Evolutionary conservation across 768 basidiomycete genomes (phyloP).

Genomic region (Boletus speciosus): DNA sequence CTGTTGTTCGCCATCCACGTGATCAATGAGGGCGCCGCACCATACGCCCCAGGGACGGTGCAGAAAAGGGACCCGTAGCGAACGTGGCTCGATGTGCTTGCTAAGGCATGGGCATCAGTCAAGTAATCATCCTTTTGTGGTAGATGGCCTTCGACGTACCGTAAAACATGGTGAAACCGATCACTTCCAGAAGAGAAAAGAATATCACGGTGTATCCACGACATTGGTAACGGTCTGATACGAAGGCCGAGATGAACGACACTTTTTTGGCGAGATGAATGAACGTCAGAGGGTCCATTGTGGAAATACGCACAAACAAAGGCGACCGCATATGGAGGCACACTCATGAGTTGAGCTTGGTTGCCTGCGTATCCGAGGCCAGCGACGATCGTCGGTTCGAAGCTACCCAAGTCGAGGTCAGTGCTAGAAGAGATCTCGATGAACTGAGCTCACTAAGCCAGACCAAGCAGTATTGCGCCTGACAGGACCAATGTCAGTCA

Average conservation of each 20-base stretch:
- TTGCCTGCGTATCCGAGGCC: conserved; percentile 53
- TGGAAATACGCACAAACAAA: conserved; percentile 39
- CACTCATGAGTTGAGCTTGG: conserved; percentile 58
- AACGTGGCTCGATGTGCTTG: conserved; percentile 32
- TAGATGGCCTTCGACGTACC: conserved; percentile 31
- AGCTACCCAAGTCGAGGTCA: conserved; percentile 43
- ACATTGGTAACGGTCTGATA: conserved; percentile 53
- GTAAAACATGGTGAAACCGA: conserved; percentile 55
- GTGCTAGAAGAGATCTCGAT: conserved; percentile 27
- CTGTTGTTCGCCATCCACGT: conserved; percentile 65
- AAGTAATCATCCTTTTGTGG: not conserved
- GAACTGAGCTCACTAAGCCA: conserved; percentile 22
- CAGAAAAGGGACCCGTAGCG: conserved; percentile 60
- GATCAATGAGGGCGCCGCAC: conserved; percentile 48
- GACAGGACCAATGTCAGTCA: not conserved
- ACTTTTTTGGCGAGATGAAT: conserved; percentile 24
- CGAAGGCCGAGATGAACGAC: conserved; percentile 37
- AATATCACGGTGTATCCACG: conserved; percentile 49
- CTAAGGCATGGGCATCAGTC: conserved; percentile 1
- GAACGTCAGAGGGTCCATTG: not conserved
- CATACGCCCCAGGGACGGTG: conserved; percentile 49
- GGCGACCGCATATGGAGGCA: conserved; percentile 44
- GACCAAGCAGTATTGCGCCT: conserved; percentile 17
- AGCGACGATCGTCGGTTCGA: conserved; percentile 69
- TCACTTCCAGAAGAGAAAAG: conserved; percentile 39